Evolutionary conservation across 1,284 basidiomycete genomes (phyloP).

Genomic region (Binderoboletus segoi): DNA sequence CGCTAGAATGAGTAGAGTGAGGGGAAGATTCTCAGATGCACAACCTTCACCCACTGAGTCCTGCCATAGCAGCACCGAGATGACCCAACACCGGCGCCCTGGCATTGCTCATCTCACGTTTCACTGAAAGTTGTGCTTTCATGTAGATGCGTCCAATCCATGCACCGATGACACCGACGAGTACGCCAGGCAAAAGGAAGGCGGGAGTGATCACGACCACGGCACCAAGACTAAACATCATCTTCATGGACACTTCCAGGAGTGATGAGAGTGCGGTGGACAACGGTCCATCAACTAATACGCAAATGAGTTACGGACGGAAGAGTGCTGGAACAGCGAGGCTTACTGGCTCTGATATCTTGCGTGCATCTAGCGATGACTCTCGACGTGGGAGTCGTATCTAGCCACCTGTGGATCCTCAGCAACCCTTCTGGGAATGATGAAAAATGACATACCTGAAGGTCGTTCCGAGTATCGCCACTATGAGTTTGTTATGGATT

Average conservation of each 20-base stretch:
- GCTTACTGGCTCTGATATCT: constrained; percentile 3
- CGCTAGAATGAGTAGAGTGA: not conserved
- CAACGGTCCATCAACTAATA: not conserved
- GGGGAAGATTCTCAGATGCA: too few species aligned
- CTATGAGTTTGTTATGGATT: not conserved
- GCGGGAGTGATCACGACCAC: not conserved
- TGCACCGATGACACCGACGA: constrained; percentile 46
- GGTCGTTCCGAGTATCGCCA: not conserved
- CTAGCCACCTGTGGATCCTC: not conserved
- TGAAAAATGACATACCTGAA: not conserved
- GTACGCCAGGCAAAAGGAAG: constrained; percentile 26
- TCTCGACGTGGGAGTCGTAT: not conserved
- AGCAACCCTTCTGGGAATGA: not conserved
- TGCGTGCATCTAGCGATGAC: not conserved
- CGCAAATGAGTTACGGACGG: not conserved
- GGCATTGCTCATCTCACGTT: constrained; percentile 49
- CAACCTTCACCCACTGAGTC: constrained; percentile 56
- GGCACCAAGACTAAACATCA: not conserved
- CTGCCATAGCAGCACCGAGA: constrained; percentile 40
- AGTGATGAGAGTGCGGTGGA: not conserved
- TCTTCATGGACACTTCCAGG: not conserved
- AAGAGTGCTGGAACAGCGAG: not conserved
- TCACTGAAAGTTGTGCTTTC: constrained; percentile 50
- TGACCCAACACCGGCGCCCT: constrained; percentile 46
- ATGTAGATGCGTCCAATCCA: constrained; percentile 44